Conservation (phyloP, 208 protist genomes). For the Leishmania major region DNA sequence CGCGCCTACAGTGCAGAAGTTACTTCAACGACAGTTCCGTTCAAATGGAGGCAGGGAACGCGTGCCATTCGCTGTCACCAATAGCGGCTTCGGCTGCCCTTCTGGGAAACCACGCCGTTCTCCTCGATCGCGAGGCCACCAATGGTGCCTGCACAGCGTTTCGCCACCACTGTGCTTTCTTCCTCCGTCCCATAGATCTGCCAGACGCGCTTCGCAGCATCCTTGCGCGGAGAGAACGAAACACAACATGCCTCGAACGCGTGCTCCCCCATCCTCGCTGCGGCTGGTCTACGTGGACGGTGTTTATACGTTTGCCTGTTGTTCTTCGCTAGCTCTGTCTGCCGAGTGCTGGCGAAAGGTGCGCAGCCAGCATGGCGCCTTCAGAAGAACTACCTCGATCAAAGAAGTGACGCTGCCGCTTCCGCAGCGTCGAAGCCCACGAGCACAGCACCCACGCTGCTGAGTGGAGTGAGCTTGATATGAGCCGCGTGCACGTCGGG, state of each 20-base stretch:
- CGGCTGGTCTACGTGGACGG: not conserved
- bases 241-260: not conserved
- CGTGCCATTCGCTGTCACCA: not conserved
- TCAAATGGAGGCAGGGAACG: not conserved
- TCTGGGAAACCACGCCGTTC: not conserved
- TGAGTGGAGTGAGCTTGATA: not conserved
- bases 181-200: not conserved
- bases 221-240: not conserved
- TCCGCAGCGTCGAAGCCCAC: not conserved
- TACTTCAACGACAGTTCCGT: not conserved
- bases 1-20: not conserved
- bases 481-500: not conserved
- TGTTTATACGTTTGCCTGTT: not conserved
- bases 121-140: not conserved
- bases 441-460: not conserved
- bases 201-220: not conserved
- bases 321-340: not conserved
- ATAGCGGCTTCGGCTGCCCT: no score
- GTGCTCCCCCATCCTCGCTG: not conserved
- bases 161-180: not conserved
- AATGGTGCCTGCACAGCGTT: not conserved
- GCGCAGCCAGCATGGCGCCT: conserved; percentile 1
- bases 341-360: not conserved
- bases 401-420: not conserved
- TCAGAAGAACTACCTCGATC: conserved; percentile 20